Percentiles rank a stretch among this genome's conserved stretches.
phyloP scores from a whole-genome alignment of 2,329 filamentous ascomycete genomes.

The Fusarium sp. region DNA sequence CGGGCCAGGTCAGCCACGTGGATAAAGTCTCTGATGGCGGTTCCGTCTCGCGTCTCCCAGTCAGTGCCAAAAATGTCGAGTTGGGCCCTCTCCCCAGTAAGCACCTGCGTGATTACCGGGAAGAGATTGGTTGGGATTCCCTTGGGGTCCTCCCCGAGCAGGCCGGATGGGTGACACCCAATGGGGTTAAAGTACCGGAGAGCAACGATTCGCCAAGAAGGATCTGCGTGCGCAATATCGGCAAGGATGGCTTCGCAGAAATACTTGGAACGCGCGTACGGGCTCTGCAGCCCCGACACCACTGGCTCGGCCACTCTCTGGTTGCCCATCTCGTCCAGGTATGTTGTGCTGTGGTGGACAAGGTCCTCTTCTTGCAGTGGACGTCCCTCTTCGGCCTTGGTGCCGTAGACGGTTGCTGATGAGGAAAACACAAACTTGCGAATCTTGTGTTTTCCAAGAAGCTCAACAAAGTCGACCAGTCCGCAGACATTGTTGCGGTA shows the following conservation, averaged over 20 bases:
- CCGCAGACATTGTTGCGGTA: slow-evolving; percentile 77
- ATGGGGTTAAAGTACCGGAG: slow-evolving; percentile 77
- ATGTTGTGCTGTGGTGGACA: slow-evolving; percentile 54
- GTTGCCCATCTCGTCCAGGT: slow-evolving; percentile 56
- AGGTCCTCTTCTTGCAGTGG: slow-evolving; percentile 61
- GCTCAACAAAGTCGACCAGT: slow-evolving; percentile 67
- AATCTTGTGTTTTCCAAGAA: slow-evolving; percentile 69
- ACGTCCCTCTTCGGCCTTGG: slow-evolving; percentile 60
- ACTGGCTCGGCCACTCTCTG: slow-evolving; percentile 43
- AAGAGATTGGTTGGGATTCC: slow-evolving; percentile 73
- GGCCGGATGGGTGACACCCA: slow-evolving; percentile 72
- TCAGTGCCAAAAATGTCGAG: slow-evolving; percentile 74
- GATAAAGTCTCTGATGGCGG: slow-evolving; percentile 75
- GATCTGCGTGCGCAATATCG: slow-evolving; percentile 70
- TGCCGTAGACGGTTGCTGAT: slow-evolving; percentile 75
- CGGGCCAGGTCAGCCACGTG: slow-evolving; percentile 74
- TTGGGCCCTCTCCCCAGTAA: slow-evolving; percentile 64
- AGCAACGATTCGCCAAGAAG: slow-evolving; percentile 71
- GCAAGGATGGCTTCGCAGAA: slow-evolving; percentile 75
- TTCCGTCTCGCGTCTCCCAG: slow-evolving; percentile 74
- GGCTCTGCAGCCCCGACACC: slow-evolving; percentile 67
- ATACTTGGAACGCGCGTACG: slow-evolving; percentile 75
- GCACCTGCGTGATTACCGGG: slow-evolving; percentile 71
- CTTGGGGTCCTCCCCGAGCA: slow-evolving; percentile 73
- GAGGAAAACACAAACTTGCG: slow-evolving; percentile 76